A percentile compares a stretch with the other conserved stretches of the same genome.
phyloP scores from a whole-genome alignment of 805 yeast genomes.

The Danielia reshetovae region DNA sequence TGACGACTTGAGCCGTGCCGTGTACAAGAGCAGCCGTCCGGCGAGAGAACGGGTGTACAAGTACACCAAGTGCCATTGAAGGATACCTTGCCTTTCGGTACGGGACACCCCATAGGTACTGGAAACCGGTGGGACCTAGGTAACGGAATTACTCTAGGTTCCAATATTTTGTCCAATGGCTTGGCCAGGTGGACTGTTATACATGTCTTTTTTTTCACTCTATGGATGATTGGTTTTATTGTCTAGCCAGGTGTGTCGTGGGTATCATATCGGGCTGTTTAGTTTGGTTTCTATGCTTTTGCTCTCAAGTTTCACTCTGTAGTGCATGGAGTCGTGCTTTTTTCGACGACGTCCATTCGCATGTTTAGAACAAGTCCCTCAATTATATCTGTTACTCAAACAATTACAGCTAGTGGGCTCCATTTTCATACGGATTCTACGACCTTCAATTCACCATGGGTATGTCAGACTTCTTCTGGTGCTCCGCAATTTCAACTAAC shows the following conservation, averaged over 20 bases:
- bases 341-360: slow-evolving; percentile 2
- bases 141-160: too few species aligned
- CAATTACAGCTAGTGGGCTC: too few species aligned
- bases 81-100: too few species aligned
- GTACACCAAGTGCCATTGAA: not conserved
- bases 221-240: not conserved
- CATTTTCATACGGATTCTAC: too few species aligned
- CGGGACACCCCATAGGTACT: too few species aligned
- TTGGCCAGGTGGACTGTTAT: not conserved
- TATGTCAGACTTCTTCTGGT: slow-evolving; percentile 7
- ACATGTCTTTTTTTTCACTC: not conserved
- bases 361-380: not conserved
- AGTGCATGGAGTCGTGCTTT: slow-evolving; percentile 2
- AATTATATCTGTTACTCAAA: not conserved
- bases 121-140: too few species aligned
- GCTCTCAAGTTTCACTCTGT: too few species aligned
- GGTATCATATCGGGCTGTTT: not conserved
- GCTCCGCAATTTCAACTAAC: slow-evolving; percentile 1
- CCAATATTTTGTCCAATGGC: too few species aligned
- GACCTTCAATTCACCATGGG: slow-evolving; percentile 4
- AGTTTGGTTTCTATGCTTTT: too few species aligned
- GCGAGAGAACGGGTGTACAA: not conserved
- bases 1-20: not conserved
- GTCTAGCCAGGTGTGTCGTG: not conserved
- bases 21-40: not conserved